These are phyloP conservation scores for Orbilia quercus DNA, from an alignment of 2,329 filamentous ascomycete genomes.

Conservation along the genomic window DNA sequence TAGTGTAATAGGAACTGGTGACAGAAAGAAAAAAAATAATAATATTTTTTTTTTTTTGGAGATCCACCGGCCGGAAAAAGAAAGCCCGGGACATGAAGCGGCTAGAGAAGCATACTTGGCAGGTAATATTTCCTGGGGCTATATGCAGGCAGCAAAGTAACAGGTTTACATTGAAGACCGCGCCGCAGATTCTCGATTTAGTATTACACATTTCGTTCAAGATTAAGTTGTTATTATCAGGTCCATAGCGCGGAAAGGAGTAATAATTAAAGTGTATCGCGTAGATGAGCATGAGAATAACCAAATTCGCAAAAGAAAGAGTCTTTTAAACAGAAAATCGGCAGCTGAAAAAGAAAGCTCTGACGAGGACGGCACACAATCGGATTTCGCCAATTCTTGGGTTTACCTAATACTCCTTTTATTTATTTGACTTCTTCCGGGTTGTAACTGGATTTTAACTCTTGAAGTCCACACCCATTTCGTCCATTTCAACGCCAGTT, in stretches of 20 bases:
- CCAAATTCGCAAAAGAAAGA: slow-evolving; percentile 7
- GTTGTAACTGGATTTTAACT: slow-evolving; percentile 7
- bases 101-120: slow-evolving; percentile 55
- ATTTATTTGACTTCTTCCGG: slow-evolving; percentile 16
- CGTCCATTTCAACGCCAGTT: slow-evolving; percentile 1
- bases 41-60: too few relatives aligned
- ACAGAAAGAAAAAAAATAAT: slow-evolving; percentile 36
- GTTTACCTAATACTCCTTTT: slow-evolving; percentile 23
- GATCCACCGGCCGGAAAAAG: slow-evolving; percentile 55
- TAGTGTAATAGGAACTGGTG: slow-evolving; percentile 39
- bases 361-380: slow-evolving; percentile 21
- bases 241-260: slow-evolving; percentile 18
- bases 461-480: slow-evolving; percentile 12
- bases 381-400: slow-evolving; percentile 1
- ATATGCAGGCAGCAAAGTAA: slow-evolving; percentile 47
- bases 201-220: not conserved
- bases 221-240: slow-evolving; percentile 7
- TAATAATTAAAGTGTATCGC: too few relatives aligned
- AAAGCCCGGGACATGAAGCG: slow-evolving; percentile 51
- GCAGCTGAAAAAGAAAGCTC: slow-evolving; percentile 29
- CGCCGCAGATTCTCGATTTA: slow-evolving; percentile 25
- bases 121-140: slow-evolving; percentile 48
- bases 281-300: not conserved
- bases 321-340: not conserved
- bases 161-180: slow-evolving; percentile 16